phyloP scores from a whole-genome alignment of 75 land plant species.

The Adiantum capillusveneris region DNA sequence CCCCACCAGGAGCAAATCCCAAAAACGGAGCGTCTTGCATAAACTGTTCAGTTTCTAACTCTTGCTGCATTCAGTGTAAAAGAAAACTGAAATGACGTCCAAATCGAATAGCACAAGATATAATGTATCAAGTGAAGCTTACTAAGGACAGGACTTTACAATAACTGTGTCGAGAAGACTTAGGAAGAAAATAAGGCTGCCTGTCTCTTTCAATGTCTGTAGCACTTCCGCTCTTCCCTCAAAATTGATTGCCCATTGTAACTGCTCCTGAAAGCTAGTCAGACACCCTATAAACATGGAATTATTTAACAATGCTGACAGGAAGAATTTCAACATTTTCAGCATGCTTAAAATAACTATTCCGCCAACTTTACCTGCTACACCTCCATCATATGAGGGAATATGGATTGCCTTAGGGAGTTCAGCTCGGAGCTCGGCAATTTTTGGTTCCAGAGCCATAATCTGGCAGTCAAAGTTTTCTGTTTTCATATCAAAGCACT shows the following conservation, averaged over 20 bases:
- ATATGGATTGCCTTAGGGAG: conserved; percentile 83
- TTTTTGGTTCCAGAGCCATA: conserved; percentile 54
- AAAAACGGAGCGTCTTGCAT: conserved; percentile 96
- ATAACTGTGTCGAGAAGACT: conserved; percentile 82
- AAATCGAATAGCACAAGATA: not conserved
- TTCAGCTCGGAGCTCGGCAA: conserved; percentile 73
- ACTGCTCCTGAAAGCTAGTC: conserved; percentile 57
- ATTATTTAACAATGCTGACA: too few relatives aligned
- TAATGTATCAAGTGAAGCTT: not conserved
- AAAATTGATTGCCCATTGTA: conserved; percentile 68
- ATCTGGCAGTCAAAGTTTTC: conserved; percentile 42
- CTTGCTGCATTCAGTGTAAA: conserved; percentile 46
- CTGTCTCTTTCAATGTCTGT: conserved; percentile 79
- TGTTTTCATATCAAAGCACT: not conserved
- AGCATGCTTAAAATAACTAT: too few relatives aligned
- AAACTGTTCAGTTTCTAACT: conserved; percentile 67
- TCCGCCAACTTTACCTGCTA: conserved; percentile 54
- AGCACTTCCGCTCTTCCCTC: conserved; percentile 66
- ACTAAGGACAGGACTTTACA: conserved; percentile 30
- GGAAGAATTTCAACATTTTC: too few relatives aligned
- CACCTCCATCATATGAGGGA: conserved; percentile 80
- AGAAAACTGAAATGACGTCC: not conserved
- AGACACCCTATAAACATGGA: conserved; percentile 82
- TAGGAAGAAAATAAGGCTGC: conserved; percentile 69
- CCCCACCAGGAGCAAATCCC: conserved; percentile 73